phyloP scores from a whole-genome alignment of 495 filamentous ascomycete genomes.

The Cercophora scortea region DNA sequence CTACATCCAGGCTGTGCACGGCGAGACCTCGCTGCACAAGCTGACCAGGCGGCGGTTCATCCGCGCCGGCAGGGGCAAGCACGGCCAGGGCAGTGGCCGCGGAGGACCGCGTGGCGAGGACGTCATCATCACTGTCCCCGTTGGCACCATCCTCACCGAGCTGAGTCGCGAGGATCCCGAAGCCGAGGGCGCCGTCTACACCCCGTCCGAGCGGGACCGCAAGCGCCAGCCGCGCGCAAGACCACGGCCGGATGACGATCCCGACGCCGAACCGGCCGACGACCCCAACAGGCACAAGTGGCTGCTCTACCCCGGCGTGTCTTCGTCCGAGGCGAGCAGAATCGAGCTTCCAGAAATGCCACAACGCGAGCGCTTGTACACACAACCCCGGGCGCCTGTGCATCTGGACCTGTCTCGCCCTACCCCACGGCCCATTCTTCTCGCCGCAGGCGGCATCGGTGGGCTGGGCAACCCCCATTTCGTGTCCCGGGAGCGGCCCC shows the following conservation, averaged over 20 bases:
- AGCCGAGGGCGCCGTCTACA: conserved; percentile 45
- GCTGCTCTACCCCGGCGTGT: conserved; percentile 72
- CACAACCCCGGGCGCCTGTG: conserved; percentile 64
- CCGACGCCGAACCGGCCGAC: conserved; percentile 17
- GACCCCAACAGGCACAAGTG: conserved; percentile 57
- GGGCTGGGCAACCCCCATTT: conserved; percentile 94
- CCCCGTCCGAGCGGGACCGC: conserved; percentile 5
- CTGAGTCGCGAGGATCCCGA: conserved; percentile 69
- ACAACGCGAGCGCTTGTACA: conserved; percentile 46
- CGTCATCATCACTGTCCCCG: conserved; percentile 79
- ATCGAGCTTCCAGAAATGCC: conserved; percentile 52
- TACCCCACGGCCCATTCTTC: conserved; percentile 75
- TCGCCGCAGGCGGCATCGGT: conserved; percentile 83
- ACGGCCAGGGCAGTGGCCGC: conserved; percentile 75
- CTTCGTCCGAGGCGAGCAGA: conserved; percentile 55
- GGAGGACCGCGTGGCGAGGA: conserved; percentile 80
- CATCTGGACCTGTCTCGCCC: conserved; percentile 73
- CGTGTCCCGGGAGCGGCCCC: conserved; percentile 54
- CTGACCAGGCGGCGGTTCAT: conserved; percentile 69
- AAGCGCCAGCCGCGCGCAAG: conserved; percentile 23
- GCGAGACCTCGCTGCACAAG: conserved; percentile 89
- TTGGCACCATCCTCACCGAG: conserved; percentile 86
- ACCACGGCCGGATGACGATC: conserved; percentile 18
- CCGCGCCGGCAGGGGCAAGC: conserved; percentile 71
- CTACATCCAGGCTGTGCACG: conserved; percentile 88